phyloP scores from a whole-genome alignment of 2,329 filamentous ascomycete genomes.

The Colletotrichum tabaci region DNA sequence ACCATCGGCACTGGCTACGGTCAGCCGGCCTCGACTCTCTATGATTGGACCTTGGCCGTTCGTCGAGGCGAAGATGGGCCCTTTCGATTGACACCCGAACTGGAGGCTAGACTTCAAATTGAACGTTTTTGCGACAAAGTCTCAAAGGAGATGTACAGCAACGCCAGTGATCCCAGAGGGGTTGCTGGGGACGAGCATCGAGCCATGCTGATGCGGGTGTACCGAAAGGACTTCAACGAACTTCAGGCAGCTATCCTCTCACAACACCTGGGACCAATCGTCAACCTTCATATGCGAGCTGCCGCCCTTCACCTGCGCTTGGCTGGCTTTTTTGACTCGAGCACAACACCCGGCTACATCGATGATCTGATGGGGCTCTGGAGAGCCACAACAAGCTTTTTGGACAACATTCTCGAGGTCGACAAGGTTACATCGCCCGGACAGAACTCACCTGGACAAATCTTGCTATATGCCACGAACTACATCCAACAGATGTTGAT shows the following conservation, averaged over 20 bases:
- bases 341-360: slow-evolving; percentile 78
- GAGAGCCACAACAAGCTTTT: slow-evolving; percentile 78
- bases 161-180: slow-evolving; percentile 79
- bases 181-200: slow-evolving; percentile 78
- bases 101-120: slow-evolving; percentile 78
- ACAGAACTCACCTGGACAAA: slow-evolving; percentile 64
- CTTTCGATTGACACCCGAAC: slow-evolving; percentile 71
- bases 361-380: slow-evolving; percentile 84
- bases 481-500: slow-evolving; percentile 90
- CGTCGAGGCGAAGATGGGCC: slow-evolving; percentile 72
- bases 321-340: slow-evolving; percentile 86
- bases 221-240: slow-evolving; percentile 75
- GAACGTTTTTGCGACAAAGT: slow-evolving; percentile 84
- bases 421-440: slow-evolving; percentile 63
- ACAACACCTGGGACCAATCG: slow-evolving; percentile 70
- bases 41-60: slow-evolving; percentile 80
- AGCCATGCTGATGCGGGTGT: slow-evolving; percentile 76
- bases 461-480: slow-evolving; percentile 78
- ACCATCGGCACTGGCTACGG: slow-evolving; percentile 87
- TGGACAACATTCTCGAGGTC: slow-evolving; percentile 74
- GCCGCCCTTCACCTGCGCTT: slow-evolving; percentile 83
- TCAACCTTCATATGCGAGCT: slow-evolving; percentile 78
- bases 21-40: slow-evolving; percentile 83
- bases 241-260: slow-evolving; percentile 73
- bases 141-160: slow-evolving; percentile 85